Conservation (phyloP, 495 filamentous ascomycete genomes). For the Lasiosphaeria ovina region DNA sequence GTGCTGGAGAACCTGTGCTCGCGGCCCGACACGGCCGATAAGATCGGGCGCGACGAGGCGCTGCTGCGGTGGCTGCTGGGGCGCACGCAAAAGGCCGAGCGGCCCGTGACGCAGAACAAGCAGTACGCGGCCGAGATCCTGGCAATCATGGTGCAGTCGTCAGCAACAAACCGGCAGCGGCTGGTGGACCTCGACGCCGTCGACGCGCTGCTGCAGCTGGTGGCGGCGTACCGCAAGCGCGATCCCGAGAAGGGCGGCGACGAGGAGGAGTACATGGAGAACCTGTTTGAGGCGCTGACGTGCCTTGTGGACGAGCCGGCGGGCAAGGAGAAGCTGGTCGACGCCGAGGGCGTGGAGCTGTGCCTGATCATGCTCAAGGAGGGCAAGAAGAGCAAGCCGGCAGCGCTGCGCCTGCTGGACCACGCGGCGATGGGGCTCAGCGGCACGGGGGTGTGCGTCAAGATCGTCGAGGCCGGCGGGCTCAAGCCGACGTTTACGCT, state of each 20-base stretch:
- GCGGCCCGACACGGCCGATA: constrained; percentile 58
- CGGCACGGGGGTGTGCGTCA: constrained; percentile 59
- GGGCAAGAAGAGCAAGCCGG: constrained; percentile 69
- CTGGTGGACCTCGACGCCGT: constrained; percentile 69
- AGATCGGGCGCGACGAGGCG: constrained; percentile 62
- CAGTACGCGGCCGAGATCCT: constrained; percentile 93
- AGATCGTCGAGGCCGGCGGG: constrained; percentile 78
- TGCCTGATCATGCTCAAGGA: constrained; percentile 71
- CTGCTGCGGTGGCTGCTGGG: constrained; percentile 74
- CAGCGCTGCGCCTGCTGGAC: constrained; percentile 78
- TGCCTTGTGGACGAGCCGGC: constrained; percentile 72
- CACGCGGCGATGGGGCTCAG: constrained; percentile 68
- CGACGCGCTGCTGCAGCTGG: constrained; percentile 76
- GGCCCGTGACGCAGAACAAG: constrained; percentile 72
- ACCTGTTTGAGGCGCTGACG: constrained; percentile 80
- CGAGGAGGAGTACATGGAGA: constrained; percentile 93
- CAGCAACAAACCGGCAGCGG: constrained; percentile 64
- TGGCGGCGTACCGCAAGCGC: constrained; percentile 83
- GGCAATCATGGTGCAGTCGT: constrained; percentile 65
- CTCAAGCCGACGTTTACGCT: constrained; percentile 80
- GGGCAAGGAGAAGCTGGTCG: constrained; percentile 80
- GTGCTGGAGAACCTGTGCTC: constrained; percentile 87
- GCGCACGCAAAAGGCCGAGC: constrained; percentile 46
- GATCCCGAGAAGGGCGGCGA: constrained; percentile 84
- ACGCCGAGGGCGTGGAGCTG: constrained; percentile 90